Base-by-base conservation (phyloP, 2,329 filamentous ascomycete genomes). In the Apiospora phragmitis region DNA sequence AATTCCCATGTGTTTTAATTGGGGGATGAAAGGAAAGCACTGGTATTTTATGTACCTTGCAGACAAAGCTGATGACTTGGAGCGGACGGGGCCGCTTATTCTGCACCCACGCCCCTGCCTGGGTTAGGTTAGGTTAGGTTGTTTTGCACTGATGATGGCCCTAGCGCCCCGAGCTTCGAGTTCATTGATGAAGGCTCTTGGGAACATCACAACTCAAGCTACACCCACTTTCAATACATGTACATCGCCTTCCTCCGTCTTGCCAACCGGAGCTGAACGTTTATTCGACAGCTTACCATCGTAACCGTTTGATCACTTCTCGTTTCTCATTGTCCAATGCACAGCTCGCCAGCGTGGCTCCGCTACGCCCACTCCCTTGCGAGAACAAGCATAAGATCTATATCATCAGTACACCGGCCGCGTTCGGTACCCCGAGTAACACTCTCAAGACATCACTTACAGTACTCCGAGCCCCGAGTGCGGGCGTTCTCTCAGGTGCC, bases 301-400 rank as follows among this genome's bases (percentile, higher is more conserved):
- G 18, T 38, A n/a, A 14, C 32, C 55, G 3, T n/a, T 24, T 12
- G 55, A 11, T 62, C 8, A 38, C 4, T n/a, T 38, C 32, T n/a
- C 43, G 21, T n/a, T 24, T 18, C 26, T 16, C 5, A 12, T 18
- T 67, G 38, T 11, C 47, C 45, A 49, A 68, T 68, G 67, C 18
- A 42, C 67, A 14, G 6, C 18, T 29, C 45, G 43, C 24, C 67
- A 26, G 67, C 32, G 43, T 41, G 32, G 45, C 32, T 38, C 14
- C n/a, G 67, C 67, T 68, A 55, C 67, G 45, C 45, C 16, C 67
- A 68, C 67, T 49, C 45, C 21, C 67, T 68, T 41, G n/a, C 29
- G 16, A 35, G 26, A 51, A 49, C 67, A 26, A 29, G 38, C 65
- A 43, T 26, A 26, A 16, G 38, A 35, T 32, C 38, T 29, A 45